phyloP scores from a whole-genome alignment of 306 rosid genomes.

The Delonix regia region DNA sequence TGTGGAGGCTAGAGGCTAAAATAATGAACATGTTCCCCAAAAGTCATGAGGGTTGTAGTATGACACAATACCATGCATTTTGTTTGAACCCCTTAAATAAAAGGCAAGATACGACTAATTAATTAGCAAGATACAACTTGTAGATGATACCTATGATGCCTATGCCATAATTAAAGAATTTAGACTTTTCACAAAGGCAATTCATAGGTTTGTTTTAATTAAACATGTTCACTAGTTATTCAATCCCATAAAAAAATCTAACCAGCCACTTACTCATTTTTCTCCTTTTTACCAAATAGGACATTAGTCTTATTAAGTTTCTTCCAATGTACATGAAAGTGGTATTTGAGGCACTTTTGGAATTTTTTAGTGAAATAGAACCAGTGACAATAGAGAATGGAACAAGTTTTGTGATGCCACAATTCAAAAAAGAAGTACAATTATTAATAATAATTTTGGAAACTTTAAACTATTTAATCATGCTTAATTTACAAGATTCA shows the following conservation, averaged over 20 bases:
- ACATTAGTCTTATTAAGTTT: background rate
- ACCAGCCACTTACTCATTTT: background rate
- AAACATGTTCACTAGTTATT: no score
- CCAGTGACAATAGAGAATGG: background rate
- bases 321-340: slow-evolving; percentile 18
- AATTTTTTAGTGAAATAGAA: slow-evolving; percentile 9
- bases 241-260: background rate
- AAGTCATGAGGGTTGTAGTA: no score
- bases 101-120: no score
- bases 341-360: background rate
- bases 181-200: slow-evolving; percentile 25
- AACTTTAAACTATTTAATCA: no score
- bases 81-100: no score
- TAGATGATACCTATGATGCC: slow-evolving; percentile 47
- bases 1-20: no score
- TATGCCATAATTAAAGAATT: slow-evolving; percentile 44
- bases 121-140: no score
- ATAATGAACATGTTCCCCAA: no score
- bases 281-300: slow-evolving; percentile 38
- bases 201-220: slow-evolving; percentile 11
- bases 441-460: background rate
- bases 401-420: background rate
- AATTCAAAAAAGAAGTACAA: no score
- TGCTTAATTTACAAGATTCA: no score
- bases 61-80: no score